Conservation (phyloP, 2,329 filamentous ascomycete species). For the Pseudocercospora musae region DNA sequence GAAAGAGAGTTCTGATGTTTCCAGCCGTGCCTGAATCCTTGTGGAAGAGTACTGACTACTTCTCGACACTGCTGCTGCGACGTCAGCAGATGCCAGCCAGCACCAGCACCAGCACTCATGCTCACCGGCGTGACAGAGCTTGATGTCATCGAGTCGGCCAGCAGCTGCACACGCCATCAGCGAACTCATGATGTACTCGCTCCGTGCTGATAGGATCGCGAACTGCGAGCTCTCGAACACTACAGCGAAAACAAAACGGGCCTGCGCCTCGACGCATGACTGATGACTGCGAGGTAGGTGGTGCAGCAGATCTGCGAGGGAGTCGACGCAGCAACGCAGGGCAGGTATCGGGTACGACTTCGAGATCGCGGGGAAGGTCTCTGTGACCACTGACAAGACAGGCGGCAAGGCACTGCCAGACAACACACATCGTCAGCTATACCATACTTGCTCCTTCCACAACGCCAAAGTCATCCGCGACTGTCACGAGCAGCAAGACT, state of each 20-base stretch:
- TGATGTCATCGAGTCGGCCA: background rate
- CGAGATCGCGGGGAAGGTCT: background rate
- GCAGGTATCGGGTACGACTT: background rate
- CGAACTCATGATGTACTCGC: background rate
- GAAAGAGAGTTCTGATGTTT: slow-evolving; percentile 1
- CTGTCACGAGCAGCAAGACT: slow-evolving; percentile 1
- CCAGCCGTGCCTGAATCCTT: background rate
- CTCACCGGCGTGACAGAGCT: background rate
- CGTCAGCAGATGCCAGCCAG: slow-evolving; percentile 3
- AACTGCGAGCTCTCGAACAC: background rate
- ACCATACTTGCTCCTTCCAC: background rate
- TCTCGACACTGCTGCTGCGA: background rate
- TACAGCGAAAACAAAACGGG: slow-evolving; percentile 2
- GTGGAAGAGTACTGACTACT: background rate
- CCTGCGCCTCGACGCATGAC: background rate
- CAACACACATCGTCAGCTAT: background rate
- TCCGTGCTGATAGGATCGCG: background rate
- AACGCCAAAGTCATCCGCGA: background rate
- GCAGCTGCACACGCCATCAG: background rate
- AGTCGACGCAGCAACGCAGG: no score
- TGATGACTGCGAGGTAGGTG: background rate
- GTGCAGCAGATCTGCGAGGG: background rate
- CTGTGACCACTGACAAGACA: background rate
- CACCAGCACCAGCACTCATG: no score
- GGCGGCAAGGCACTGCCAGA: no score